A percentile compares a stretch with the other conserved stretches of the same genome.
Evolutionary conservation across 2,329 filamentous ascomycete species (phyloP).

Genomic region (Phialocephala subalpina): DNA sequence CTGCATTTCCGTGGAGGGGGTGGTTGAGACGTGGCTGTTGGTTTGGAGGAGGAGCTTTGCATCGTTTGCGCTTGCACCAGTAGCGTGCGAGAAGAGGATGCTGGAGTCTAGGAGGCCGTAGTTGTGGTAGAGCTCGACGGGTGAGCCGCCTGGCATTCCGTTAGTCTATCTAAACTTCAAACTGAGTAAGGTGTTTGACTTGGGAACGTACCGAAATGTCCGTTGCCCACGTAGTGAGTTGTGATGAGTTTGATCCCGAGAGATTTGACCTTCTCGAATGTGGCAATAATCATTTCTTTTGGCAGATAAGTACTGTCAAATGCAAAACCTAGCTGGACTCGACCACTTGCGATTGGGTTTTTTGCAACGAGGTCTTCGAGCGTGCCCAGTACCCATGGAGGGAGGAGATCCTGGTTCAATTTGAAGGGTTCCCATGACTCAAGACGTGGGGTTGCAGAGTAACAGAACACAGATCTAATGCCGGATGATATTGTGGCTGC

Average conservation of each 20-base stretch:
- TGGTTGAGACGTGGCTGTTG: conserved; percentile 50
- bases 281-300: conserved; percentile 44
- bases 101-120: conserved; percentile 52
- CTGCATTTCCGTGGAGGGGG: conserved; percentile 59
- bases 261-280: conserved; percentile 48
- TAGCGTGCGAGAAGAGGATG: conserved; percentile 51
- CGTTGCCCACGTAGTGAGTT: conserved; percentile 45
- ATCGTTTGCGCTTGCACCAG: conserved; percentile 45
- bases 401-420: conserved; percentile 40
- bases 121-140: conserved; percentile 39
- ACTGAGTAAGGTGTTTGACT: not conserved
- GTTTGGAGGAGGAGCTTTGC: conserved; percentile 45
- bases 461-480: conserved; percentile 55
- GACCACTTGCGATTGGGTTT: conserved; percentile 43
- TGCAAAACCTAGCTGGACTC: conserved; percentile 52
- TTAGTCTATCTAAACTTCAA: not conserved
- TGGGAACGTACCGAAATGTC: too few species aligned
- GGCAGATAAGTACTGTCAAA: conserved; percentile 53
- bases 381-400: conserved; percentile 48
- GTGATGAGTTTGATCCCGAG: conserved; percentile 52
- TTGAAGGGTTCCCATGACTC: conserved; percentile 43
- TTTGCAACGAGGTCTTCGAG: conserved; percentile 46
- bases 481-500: conserved; percentile 52
- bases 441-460: conserved; percentile 46
- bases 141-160: conserved; percentile 7